Percentiles rank a stretch among this genome's conserved stretches.
Conservation (phyloP, 192 early-diverging fungal species). For the Linnemannia elongata region DNA sequence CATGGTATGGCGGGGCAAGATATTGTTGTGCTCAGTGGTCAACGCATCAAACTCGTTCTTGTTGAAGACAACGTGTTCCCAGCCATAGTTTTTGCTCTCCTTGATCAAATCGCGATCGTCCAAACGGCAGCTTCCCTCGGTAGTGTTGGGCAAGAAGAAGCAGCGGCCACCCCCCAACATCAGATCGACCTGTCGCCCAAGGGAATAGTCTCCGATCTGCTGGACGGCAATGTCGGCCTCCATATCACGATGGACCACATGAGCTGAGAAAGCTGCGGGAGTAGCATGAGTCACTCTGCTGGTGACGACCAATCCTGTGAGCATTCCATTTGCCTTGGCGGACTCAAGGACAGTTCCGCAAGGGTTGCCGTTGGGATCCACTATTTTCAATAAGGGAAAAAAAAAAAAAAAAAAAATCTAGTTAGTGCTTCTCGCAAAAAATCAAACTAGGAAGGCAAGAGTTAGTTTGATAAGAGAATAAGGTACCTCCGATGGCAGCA, state of each 20-base stretch:
- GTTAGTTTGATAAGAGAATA: neutral
- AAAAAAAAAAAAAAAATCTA: neutral
- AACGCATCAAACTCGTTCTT: conserved; percentile 76
- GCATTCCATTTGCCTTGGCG: conserved; percentile 84
- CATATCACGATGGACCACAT: conserved; percentile 83
- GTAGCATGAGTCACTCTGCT: conserved; percentile 97
- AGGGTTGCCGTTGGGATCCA: conserved; percentile 72
- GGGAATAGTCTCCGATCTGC: conserved; percentile 90
- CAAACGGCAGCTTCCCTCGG: conserved; percentile 76
- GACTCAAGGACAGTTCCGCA: conserved; percentile 97
- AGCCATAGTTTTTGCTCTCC: conserved; percentile 71
- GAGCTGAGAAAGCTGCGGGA: conserved; percentile 84
- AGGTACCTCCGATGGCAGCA: conserved; percentile 87
- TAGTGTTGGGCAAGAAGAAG: conserved; percentile 84
- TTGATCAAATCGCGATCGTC: conserved; percentile 80
- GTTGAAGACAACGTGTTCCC: conserved; percentile 66
- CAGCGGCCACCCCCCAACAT: conserved; percentile 95
- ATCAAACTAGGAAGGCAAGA: neutral
- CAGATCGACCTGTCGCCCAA: conserved; percentile 87
- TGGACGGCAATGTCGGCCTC: conserved; percentile 91
- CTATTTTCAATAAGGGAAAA: conserved; percentile 41
- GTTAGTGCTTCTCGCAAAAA: neutral
- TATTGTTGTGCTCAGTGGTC: conserved; percentile 17
- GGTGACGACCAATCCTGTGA: conserved; percentile 94
- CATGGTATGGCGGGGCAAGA: conserved; percentile 73